These are phyloP conservation scores for Blakeslea trispora DNA, from an alignment of 371 early-diverging fungal genomes.

Conservation along the genomic window DNA sequence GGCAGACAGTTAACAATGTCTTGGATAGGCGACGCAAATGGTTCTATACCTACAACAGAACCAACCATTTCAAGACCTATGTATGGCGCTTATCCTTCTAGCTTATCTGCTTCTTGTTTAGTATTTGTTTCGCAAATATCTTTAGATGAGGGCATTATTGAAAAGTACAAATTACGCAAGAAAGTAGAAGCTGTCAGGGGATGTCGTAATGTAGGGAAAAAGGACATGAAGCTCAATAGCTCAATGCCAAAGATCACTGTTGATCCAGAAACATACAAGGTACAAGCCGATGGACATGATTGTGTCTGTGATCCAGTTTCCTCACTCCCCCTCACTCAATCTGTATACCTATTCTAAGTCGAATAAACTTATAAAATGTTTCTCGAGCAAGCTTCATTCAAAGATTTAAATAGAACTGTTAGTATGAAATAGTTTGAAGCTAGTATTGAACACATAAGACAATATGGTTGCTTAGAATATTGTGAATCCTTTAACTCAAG, in stretches of 20 bases:
- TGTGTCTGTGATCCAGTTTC: constrained; percentile 73
- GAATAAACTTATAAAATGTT: no score
- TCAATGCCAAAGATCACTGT: constrained; percentile 74
- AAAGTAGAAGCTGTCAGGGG: constrained; percentile 70
- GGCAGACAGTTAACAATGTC: not conserved
- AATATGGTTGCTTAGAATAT: no score
- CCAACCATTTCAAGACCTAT: constrained; percentile 83
- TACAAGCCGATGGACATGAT: constrained; percentile 74
- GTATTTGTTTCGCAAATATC: constrained; percentile 84
- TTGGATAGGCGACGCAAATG: constrained; percentile 77
- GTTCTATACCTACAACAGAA: constrained; percentile 81
- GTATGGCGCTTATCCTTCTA: constrained; percentile 72
- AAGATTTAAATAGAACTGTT: no score
- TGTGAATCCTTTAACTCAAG: no score
- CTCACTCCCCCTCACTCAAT: constrained; percentile 73
- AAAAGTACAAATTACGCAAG: constrained; percentile 69
- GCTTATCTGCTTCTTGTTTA: constrained; percentile 58
- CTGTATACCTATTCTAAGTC: constrained; percentile 71
- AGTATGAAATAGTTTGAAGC: no score
- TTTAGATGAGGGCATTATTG: constrained; percentile 54
- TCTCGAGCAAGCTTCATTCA: no score
- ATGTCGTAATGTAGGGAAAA: constrained; percentile 76
- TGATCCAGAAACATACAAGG: constrained; percentile 90
- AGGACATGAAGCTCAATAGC: constrained; percentile 86
- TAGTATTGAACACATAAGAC: no score